Percentiles rank a stretch among this genome's conserved stretches.
phyloP scores from a whole-genome alignment of 2,329 filamentous ascomycete species.

The Ophioceras dolichostomum region DNA sequence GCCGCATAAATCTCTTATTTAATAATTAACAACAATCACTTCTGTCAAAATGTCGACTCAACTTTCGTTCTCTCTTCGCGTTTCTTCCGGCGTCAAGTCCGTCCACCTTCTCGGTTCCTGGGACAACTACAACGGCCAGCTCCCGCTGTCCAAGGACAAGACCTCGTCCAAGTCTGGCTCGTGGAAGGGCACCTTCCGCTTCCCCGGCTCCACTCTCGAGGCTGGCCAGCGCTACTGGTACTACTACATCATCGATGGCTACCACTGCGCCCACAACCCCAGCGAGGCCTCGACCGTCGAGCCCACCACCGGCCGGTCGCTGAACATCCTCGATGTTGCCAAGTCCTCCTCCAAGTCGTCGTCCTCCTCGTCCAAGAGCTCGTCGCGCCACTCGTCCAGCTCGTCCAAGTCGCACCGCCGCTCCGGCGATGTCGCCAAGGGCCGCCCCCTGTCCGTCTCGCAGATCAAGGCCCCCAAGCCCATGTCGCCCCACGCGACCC shows the following conservation, averaged over 20 bases:
- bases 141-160: slow-evolving; percentile 85
- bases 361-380: slow-evolving; percentile 24
- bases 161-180: slow-evolving; percentile 72
- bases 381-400: slow-evolving; percentile 26
- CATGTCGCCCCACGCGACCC: slow-evolving; percentile 74
- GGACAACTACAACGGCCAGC: slow-evolving; percentile 93
- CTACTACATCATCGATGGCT: slow-evolving; percentile 99
- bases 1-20: no score
- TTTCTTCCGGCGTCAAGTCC: slow-evolving; percentile 92
- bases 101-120: slow-evolving; percentile 96
- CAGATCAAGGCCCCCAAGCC: slow-evolving; percentile 89
- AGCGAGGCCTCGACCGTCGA: slow-evolving; percentile 80
- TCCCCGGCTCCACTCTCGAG: slow-evolving; percentile 77
- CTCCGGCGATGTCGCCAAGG: slow-evolving; percentile 66
- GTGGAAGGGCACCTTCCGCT: slow-evolving; percentile 95
- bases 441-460: slow-evolving; percentile 75
- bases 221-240: slow-evolving; percentile 96
- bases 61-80: slow-evolving; percentile 90
- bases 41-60: slow-evolving; percentile 68
- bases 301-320: slow-evolving; percentile 89
- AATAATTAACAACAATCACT: slow-evolving; percentile 20
- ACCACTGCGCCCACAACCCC: slow-evolving; percentile 95
- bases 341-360: slow-evolving; percentile 33
- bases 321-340: slow-evolving; percentile 95
- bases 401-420: slow-evolving; percentile 23